Percentiles rank a stretch among this genome's conserved stretches.
These are phyloP conservation scores for Candida peoriensis DNA, from an alignment of 805 yeast genomes.

Conservation along the genomic window DNA sequence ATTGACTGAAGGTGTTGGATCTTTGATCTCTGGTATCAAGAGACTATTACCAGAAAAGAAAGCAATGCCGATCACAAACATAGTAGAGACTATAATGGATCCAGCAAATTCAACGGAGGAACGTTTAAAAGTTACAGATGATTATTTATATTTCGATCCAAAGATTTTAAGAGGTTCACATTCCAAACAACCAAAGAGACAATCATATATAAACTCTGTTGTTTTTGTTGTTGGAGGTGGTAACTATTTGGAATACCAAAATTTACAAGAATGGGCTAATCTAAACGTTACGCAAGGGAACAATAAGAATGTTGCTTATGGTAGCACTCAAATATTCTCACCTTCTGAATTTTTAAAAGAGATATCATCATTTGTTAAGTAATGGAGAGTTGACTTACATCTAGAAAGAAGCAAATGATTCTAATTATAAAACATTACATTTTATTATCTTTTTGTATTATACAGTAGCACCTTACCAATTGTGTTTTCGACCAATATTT, in stretches of 20 bases:
- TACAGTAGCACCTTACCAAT: too few relatives aligned
- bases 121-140: conserved; percentile 75
- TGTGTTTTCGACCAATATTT: background rate
- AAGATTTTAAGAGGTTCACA: conserved; percentile 81
- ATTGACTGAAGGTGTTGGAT: conserved; percentile 84
- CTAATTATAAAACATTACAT: conserved; percentile 6
- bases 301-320: conserved; percentile 67
- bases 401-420: background rate
- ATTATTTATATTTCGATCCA: conserved; percentile 88
- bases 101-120: conserved; percentile 61
- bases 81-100: conserved; percentile 89
- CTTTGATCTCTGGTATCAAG: conserved; percentile 81
- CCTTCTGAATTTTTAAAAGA: conserved; percentile 69
- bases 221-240: conserved; percentile 98
- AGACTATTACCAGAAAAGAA: conserved; percentile 84
- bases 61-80: conserved; percentile 81
- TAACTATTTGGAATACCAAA: conserved; percentile 88
- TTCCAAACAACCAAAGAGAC: conserved; percentile 83
- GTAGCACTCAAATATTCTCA: conserved; percentile 73
- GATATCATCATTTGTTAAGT: conserved; percentile 47
- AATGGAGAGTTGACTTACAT: too few relatives aligned
- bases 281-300: conserved; percentile 31
- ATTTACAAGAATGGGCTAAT: conserved; percentile 82
- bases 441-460: background rate
- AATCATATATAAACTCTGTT: conserved; percentile 70